A percentile compares a stretch with the other conserved stretches of the same genome.
phyloP scores from a whole-genome alignment of 2,329 filamentous ascomycete genomes.

The Alternaria panax region DNA sequence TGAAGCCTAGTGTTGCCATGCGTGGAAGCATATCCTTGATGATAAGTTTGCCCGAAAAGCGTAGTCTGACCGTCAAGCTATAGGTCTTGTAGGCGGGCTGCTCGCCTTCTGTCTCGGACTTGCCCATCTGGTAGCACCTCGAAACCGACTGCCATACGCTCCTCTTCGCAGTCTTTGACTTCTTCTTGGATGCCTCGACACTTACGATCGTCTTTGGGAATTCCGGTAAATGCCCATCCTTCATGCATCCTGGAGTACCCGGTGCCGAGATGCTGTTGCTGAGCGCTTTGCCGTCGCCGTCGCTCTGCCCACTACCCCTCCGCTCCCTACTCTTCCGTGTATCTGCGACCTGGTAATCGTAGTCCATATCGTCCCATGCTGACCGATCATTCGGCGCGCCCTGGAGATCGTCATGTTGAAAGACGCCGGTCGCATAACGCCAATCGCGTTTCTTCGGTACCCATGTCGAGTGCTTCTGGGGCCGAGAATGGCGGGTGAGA shows the following conservation, averaged over 20 bases:
- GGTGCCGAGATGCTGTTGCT: neutral
- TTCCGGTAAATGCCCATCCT: neutral
- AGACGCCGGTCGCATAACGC: conserved; percentile 22
- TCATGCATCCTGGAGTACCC: neutral
- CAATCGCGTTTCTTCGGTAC: conserved; percentile 26
- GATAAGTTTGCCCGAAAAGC: conserved; percentile 18
- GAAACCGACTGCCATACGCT: conserved; percentile 9
- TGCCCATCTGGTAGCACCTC: neutral
- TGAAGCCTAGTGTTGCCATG: neutral
- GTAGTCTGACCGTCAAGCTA: conserved; percentile 17
- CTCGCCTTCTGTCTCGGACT: neutral
- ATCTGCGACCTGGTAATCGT: conserved; percentile 8
- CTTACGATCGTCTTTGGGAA: neutral
- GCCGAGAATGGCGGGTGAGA: conserved; percentile 22
- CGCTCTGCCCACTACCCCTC: neutral
- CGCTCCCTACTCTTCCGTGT: neutral
- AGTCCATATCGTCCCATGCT: conserved; percentile 23
- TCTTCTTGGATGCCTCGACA: neutral
- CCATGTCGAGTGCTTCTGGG: conserved; percentile 23
- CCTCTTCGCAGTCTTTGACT: neutral
- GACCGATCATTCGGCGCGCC: conserved; percentile 13
- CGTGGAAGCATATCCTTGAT: conserved; percentile 2
- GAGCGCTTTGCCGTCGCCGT: neutral
- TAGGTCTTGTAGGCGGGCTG: conserved; percentile 4
- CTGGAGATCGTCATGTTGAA: conserved; percentile 22